Evolutionary conservation across 192 early-diverging fungal species (phyloP).

Genomic region (Coemansia sp.): DNA sequence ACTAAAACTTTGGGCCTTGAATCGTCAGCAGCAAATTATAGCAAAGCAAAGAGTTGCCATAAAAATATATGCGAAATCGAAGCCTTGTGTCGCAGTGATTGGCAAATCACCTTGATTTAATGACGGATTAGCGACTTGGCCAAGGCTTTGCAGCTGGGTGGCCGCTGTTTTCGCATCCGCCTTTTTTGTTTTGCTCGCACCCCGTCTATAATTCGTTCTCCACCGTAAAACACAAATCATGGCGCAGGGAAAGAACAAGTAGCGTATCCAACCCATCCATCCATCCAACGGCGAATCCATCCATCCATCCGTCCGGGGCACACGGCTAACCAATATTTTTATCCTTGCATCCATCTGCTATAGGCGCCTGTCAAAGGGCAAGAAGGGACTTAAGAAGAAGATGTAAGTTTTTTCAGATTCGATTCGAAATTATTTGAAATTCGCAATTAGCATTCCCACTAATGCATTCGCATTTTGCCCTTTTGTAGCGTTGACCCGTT

Average conservation of each 20-base stretch:
- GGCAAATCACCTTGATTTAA: no score
- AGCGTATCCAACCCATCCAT: slow-evolving; percentile 4
- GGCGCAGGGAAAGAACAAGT: background rate
- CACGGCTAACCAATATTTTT: no score
- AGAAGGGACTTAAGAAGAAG: slow-evolving; percentile 99
- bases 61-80: no score
- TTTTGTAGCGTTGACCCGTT: slow-evolving; percentile 87
- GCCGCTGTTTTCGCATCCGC: no score
- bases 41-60: no score
- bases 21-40: no score
- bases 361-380: slow-evolving; percentile 96
- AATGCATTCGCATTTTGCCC: background rate
- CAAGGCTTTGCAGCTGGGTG: no score
- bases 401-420: slow-evolving; percentile 55
- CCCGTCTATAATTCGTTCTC: no score
- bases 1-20: no score
- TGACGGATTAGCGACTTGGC: no score
- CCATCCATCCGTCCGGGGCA: background rate
- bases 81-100: no score
- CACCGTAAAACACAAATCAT: slow-evolving; percentile 14
- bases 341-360: background rate
- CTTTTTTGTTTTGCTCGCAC: no score
- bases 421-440: slow-evolving; percentile 1
- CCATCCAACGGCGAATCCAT: background rate
- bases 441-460: background rate